Percentiles rank a stretch among this genome's conserved stretches.
These are phyloP conservation scores for Plasmodium fragile DNA, from an alignment of 169 alveolate genomes.

Conservation along the genomic window DNA sequence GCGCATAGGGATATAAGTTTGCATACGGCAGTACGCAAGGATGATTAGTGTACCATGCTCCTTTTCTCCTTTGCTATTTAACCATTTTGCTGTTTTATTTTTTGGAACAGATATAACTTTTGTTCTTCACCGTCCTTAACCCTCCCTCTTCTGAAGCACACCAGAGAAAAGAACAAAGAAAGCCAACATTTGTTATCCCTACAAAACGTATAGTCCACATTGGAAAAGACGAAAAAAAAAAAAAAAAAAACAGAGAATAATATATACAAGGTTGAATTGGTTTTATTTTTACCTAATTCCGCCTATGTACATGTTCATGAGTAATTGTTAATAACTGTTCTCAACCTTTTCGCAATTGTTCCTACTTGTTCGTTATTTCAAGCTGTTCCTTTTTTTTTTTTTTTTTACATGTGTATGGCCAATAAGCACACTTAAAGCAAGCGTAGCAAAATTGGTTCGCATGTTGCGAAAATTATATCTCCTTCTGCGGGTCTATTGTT, in stretches of 20 bases:
- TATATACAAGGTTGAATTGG: background rate
- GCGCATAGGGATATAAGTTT: background rate
- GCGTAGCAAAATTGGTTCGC: background rate
- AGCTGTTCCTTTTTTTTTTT: background rate
- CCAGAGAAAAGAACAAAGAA: background rate
- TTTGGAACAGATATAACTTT: background rate
- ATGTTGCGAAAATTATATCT: background rate
- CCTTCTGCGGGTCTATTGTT: background rate
- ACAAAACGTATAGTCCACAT: background rate
- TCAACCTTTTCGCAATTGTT: background rate
- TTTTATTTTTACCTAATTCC: background rate
- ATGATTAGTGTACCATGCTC: background rate
- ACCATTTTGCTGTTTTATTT: background rate
- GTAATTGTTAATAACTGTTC: background rate
- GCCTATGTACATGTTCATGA: background rate
- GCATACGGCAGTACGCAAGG: background rate
- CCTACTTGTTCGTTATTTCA: background rate
- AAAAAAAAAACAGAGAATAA: background rate
- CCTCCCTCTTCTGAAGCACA: background rate
- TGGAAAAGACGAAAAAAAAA: background rate
- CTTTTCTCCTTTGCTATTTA: background rate
- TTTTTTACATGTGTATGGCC: background rate
- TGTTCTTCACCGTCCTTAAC: background rate
- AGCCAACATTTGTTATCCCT: background rate
- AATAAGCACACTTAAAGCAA: background rate